A percentile compares a stretch with the other conserved stretches of the same genome.
Evolutionary conservation across 768 basidiomycete genomes (phyloP).

Genomic region (Glaciozyma antarctica): DNA sequence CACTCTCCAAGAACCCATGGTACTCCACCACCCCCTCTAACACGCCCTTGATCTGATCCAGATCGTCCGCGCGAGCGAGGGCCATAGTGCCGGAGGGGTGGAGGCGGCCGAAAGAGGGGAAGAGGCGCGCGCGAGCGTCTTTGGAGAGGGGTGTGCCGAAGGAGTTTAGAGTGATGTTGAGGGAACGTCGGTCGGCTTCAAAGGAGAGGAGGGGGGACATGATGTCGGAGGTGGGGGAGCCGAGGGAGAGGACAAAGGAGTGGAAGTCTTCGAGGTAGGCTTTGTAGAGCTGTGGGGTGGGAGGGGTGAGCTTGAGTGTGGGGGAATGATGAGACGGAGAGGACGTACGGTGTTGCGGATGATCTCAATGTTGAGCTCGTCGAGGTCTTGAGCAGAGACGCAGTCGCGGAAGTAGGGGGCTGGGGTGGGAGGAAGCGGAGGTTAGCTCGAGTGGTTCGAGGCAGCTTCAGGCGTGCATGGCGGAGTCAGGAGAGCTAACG

Average conservation of each 20-base stretch:
- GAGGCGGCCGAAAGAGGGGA: constrained; percentile 84
- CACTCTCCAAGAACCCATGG: constrained; percentile 67
- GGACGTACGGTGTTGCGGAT: constrained; percentile 72
- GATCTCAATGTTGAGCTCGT: constrained; percentile 98
- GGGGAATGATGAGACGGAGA: not conserved
- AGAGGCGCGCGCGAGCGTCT: constrained; percentile 86
- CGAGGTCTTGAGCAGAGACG: constrained; percentile 86
- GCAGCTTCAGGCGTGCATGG: not conserved
- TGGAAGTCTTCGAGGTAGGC: constrained; percentile 98
- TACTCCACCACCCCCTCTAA: constrained; percentile 87
- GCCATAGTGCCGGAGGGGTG: constrained; percentile 93
- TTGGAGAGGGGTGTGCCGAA: constrained; percentile 91
- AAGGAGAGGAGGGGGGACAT: constrained; percentile 89
- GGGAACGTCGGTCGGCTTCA: constrained; percentile 90
- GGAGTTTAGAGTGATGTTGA: constrained; percentile 99
- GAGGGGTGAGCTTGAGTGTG: not conserved
- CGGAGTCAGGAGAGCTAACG: not conserved
- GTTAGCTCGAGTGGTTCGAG: not conserved
- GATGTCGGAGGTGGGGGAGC: constrained; percentile 75
- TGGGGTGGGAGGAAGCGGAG: constrained; percentile 31
- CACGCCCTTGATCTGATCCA: constrained; percentile 79
- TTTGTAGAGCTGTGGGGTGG: constrained; percentile 60
- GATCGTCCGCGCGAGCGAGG: constrained; percentile 85
- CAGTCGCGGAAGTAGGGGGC: constrained; percentile 97
- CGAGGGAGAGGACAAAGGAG: constrained; percentile 65